Conservation (phyloP, 176 grass and related monocot genomes). For the Ananas comosus region DNA sequence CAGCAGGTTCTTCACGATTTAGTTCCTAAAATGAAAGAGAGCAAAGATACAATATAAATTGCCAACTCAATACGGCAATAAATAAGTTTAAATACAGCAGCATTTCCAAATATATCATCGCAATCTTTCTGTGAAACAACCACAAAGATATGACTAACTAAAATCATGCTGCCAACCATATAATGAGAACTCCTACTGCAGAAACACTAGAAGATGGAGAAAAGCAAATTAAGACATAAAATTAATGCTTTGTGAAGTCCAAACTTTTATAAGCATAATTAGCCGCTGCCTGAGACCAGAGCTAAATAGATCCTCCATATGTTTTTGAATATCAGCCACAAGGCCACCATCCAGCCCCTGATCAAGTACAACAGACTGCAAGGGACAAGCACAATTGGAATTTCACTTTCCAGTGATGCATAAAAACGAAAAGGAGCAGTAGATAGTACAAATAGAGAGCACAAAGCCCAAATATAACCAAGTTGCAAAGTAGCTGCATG, state of each 20-base stretch:
- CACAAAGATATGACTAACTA: not conserved
- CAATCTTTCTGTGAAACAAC: not conserved
- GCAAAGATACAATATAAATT: not conserved
- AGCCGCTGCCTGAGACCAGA: constrained; percentile 59
- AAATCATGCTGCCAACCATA: not conserved
- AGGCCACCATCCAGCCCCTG: constrained; percentile 84
- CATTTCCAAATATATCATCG: not conserved
- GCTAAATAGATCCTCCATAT: constrained; percentile 71
- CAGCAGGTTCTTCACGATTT: constrained; percentile 69
- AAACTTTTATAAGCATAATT: constrained; percentile 73
- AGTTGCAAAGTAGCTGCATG: constrained; percentile 5
- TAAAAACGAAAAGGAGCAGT: not conserved
- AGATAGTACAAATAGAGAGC: constrained; percentile 6
- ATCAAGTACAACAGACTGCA: constrained; percentile 87
- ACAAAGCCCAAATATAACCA: not conserved
- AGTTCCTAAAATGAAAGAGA: constrained; percentile 43
- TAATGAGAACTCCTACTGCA: not conserved
- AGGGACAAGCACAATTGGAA: constrained; percentile 6
- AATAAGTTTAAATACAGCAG: not conserved
- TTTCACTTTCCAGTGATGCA: not conserved
- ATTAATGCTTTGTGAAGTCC: constrained; percentile 15
- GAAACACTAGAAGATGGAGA: not conserved
- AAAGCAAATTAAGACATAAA: not conserved
- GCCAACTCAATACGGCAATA: not conserved
- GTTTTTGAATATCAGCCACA: constrained; percentile 67